Base-by-base conservation (phyloP, 179 eudicot genomes). In the Patellifolia procumbens region DNA sequence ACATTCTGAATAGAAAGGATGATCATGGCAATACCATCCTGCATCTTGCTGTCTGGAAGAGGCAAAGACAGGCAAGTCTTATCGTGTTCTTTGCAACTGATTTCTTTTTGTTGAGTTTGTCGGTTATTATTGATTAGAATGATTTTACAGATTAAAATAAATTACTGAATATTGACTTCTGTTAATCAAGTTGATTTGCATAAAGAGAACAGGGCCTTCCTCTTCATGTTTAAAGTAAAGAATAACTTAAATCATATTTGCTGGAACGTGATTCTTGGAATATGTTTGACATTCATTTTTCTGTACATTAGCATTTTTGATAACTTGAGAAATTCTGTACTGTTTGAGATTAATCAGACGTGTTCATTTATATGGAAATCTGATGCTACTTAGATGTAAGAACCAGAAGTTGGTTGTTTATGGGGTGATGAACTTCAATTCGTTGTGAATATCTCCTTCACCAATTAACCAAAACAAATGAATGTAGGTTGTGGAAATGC, bases 31-130 rank as follows among this genome's bases (percentile, higher is more conserved):
- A 84, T 52, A 83, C 86, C 4, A 29, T 81, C 75, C 56, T 87
- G 69, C 87, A 87, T 69, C 80, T 84, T 60, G 87, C 87, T 0
- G 64, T 77, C 51, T 84, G 87, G 85, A 82, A 75, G 82, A 87
- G 84, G 76, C 81, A 79, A 74, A 74, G 76, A 67, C 86, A 82
- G 86, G 87, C 70, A 80, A 80, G 86, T 76, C 29, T 71, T 49
- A 13, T 58, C 72, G 20, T 28, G n/a, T 63, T 5, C 20, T 67
- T 22, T 35, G 11, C 5, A n/a, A n/a, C 12, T 24, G 16, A 61
- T 29, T 34, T n/a, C 3, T 52, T 16, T 3, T n/a, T 17, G 12
- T 3, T 39, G 45, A 39, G 9, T 39, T 39, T n/a, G n/a, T n/a
- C n/a, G 45, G 9, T 39, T 39, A 3, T 39, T 39, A 7, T 39